Conservation (phyloP, 2,329 filamentous ascomycete species). For the Neonectria coccinea region DNA sequence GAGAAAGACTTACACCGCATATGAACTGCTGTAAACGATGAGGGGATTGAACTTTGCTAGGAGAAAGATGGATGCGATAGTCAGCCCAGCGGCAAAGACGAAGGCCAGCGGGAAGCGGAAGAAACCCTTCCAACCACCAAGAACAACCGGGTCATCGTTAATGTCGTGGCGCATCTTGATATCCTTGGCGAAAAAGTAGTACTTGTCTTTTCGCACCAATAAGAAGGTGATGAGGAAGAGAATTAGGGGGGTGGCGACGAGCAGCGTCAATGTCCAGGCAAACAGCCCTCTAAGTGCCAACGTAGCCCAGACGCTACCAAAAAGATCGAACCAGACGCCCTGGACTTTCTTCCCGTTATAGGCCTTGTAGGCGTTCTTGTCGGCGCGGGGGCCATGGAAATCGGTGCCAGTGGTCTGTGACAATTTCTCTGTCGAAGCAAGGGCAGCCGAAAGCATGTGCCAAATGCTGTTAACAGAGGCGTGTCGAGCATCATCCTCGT, state of each 20-base stretch:
- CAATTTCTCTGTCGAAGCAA: slow-evolving; percentile 79
- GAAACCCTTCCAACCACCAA: slow-evolving; percentile 84
- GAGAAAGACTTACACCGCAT: slow-evolving; percentile 70
- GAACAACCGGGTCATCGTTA: slow-evolving; percentile 68
- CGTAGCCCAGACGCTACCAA: slow-evolving; percentile 82
- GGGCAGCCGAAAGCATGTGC: slow-evolving; percentile 92
- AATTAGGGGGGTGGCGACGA: slow-evolving; percentile 82
- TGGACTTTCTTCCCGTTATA: slow-evolving; percentile 74
- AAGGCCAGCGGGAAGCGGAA: slow-evolving; percentile 86
- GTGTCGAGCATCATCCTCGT: slow-evolving; percentile 86
- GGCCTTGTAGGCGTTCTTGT: slow-evolving; percentile 69
- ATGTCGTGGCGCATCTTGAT: slow-evolving; percentile 67
- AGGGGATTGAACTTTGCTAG: slow-evolving; percentile 87
- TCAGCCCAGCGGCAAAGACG: slow-evolving; percentile 72
- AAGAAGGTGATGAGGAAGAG: slow-evolving; percentile 77
- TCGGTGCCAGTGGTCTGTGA: slow-evolving; percentile 74
- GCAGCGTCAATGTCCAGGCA: slow-evolving; percentile 84
- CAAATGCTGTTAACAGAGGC: slow-evolving; percentile 79
- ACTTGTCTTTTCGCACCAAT: slow-evolving; percentile 79
- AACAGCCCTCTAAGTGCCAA: slow-evolving; percentile 87
- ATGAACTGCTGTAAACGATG: slow-evolving; percentile 90
- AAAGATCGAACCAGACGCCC: slow-evolving; percentile 94
- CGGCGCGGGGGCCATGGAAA: slow-evolving; percentile 71
- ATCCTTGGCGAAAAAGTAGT: slow-evolving; percentile 83
- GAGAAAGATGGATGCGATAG: slow-evolving; percentile 79